Base-by-base conservation (phyloP, 805 yeast genomes). In the Teunomyces stri region DNA sequence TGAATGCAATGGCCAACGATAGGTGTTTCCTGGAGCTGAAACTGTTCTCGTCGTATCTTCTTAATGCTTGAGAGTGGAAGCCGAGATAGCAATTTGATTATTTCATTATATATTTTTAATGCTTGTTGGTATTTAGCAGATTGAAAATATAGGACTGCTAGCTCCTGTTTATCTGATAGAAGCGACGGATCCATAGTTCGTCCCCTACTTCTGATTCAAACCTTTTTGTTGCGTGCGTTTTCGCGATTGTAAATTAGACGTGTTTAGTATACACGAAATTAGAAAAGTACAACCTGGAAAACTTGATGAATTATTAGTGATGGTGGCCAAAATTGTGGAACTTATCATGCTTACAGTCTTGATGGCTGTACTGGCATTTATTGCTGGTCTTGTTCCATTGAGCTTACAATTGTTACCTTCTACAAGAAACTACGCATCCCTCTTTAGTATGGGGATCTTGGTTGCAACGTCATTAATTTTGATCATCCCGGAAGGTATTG, bases 401-500 rank as follows among this genome's bases (percentile, higher is more conserved):
- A 51, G 53, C 12, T 50, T 64, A 22, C 47, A 55, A 20, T 54
- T 69, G 22, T 57, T 68, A 28, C 56, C 64, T 1, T 44, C 53
- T 11, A 60, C 59, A 39, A 56, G 78, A 34, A 62, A 68, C 29
- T 53, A 58, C 34, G 60, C 80, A 5, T 76, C 87, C 2, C 65
- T 75, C 10, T 64, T 82, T 42, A 81, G 86, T 45, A 72, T 76
- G 54, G 89, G 89, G 1, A 65, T 85, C 16, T 68, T 85, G 44
- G 65, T 84, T 5, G 82, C 88, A 4, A 78, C 89, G 0, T 73
- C 85, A 1, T 61, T 84, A 45, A 69, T 77, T 7, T 68, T 85
- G 13, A 78, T 85, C 21, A 72, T 85, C 15, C 89, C 89, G 0
- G 90, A 85, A 59, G 89, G 88, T 3, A 68, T 80, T 15, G 80